Conservation (phyloP, 805 yeast genomes). For the Pichia exigua region DNA sequence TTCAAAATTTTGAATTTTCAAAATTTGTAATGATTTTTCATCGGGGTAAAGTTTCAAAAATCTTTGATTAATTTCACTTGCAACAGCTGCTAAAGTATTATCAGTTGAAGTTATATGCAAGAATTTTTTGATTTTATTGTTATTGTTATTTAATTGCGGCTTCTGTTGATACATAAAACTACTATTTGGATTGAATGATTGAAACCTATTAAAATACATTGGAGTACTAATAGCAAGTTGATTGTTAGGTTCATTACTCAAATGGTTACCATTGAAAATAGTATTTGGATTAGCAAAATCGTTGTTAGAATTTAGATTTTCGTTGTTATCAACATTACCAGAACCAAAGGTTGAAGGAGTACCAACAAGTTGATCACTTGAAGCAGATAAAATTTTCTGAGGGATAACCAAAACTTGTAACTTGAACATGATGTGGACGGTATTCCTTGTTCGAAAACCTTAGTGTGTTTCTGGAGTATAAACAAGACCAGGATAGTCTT, state of each 20-base stretch:
- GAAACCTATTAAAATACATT: background rate
- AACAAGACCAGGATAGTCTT: background rate
- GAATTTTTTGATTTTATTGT: slow-evolving; percentile 36
- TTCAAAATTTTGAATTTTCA: slow-evolving; percentile 58
- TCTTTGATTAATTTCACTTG: slow-evolving; percentile 46
- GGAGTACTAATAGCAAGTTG: slow-evolving; percentile 4
- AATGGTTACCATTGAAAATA: background rate
- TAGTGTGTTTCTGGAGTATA: background rate
- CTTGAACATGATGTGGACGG: slow-evolving; percentile 8
- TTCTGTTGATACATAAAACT: slow-evolving; percentile 2
- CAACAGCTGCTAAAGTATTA: slow-evolving; percentile 39
- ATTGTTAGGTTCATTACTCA: background rate
- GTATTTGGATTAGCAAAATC: background rate
- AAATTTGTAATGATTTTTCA: slow-evolving; percentile 45
- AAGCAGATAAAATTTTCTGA: slow-evolving; percentile 1
- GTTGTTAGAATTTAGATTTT: background rate
- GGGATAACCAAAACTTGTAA: slow-evolving; percentile 14
- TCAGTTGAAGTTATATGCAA: slow-evolving; percentile 52
- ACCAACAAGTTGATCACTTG: background rate
- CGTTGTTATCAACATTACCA: background rate
- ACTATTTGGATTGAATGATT: slow-evolving; percentile 1
- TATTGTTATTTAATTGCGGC: background rate
- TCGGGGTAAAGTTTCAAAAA: slow-evolving; percentile 60
- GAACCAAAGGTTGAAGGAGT: background rate
- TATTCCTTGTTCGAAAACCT: no score